Conservation (phyloP, 78 protist genomes). For the Anaeramoeba flamelloides region DNA sequence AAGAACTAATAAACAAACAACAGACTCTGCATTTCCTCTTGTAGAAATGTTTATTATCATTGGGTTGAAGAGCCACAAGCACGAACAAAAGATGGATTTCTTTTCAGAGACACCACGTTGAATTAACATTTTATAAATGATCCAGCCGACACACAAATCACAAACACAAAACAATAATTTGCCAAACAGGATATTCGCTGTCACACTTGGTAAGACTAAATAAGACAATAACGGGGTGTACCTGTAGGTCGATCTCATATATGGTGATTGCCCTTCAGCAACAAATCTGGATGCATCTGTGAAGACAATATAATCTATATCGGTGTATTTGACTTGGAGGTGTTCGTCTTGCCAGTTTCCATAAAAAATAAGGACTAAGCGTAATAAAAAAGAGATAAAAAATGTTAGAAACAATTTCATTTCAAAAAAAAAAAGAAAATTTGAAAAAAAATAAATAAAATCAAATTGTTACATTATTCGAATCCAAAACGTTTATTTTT, state of each 20-base stretch:
- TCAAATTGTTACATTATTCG: no score
- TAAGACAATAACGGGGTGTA: slow-evolving; percentile 67
- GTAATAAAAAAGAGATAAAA: no score
- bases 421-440: no score
- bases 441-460: no score
- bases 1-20: slow-evolving; percentile 50
- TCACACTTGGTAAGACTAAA: slow-evolving; percentile 22
- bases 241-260: slow-evolving; percentile 65
- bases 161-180: slow-evolving; percentile 54
- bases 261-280: slow-evolving; percentile 65
- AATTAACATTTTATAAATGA: slow-evolving; percentile 7
- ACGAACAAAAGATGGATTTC: not conserved
- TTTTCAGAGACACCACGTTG: not conserved
- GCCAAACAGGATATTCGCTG: slow-evolving; percentile 38
- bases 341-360: no score
- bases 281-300: slow-evolving; percentile 67
- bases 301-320: slow-evolving; percentile 76
- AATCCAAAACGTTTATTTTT: no score
- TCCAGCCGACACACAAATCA: slow-evolving; percentile 48
- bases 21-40: slow-evolving; percentile 79
- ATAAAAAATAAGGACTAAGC: no score
- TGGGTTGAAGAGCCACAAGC: slow-evolving; percentile 62
- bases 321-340: slow-evolving; percentile 66
- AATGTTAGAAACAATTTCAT: no score
- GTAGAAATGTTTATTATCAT: slow-evolving; percentile 66